Evolutionary conservation across 331 rosid species (phyloP).

Genomic region (Telfairia occidentalis): DNA sequence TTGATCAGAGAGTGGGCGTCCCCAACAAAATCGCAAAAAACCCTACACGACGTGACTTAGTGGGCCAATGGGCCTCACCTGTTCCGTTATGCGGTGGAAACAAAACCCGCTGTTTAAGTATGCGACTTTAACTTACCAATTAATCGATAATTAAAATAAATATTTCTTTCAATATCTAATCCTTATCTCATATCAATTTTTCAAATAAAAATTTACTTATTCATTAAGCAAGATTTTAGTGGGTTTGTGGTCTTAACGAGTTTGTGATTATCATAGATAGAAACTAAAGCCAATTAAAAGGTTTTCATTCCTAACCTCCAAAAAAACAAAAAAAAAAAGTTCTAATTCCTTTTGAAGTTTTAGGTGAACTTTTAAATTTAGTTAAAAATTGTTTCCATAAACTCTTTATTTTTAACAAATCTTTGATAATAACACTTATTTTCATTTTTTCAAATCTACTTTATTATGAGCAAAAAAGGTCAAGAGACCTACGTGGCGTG

Average conservation of each 20-base stretch:
- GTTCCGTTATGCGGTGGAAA: neutral
- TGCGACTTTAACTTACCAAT: neutral
- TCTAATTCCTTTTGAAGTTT: too few species aligned
- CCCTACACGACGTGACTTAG: neutral
- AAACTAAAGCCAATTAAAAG: too few species aligned
- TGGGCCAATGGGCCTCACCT: slow-evolving; percentile 1
- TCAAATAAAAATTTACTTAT: neutral
- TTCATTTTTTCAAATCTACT: too few species aligned
- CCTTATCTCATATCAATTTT: neutral
- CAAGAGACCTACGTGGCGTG: too few species aligned
- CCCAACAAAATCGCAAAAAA: neutral
- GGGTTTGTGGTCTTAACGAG: neutral
- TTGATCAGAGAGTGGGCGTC: neutral
- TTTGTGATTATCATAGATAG: too few species aligned
- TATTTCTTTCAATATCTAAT: neutral
- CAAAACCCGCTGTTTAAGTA: neutral
- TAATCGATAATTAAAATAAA: neutral
- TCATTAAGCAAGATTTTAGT: neutral
- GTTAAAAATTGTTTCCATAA: too few species aligned
- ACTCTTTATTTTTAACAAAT: too few species aligned
- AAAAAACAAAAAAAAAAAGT: too few species aligned
- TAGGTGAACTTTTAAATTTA: too few species aligned
- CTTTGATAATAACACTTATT: too few species aligned
- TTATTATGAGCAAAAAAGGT: too few species aligned
- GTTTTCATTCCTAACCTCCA: too few species aligned